A percentile compares a stretch with the other conserved stretches of the same genome.
These are phyloP conservation scores for Suhomyces yuchorum DNA, from an alignment of 1,139 yeast species.

Conservation along the genomic window DNA sequence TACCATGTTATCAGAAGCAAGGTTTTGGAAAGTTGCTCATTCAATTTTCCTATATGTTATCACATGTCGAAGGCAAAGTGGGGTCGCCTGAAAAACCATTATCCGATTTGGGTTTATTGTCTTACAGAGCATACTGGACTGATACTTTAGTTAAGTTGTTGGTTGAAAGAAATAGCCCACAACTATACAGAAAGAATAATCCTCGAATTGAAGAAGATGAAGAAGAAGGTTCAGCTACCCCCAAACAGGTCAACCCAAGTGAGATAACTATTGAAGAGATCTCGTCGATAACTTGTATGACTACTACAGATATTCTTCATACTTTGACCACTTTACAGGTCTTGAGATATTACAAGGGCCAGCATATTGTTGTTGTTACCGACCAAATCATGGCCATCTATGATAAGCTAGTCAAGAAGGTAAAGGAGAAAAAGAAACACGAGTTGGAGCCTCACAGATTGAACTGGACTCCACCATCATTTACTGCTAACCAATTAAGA, in stretches of 20 bases:
- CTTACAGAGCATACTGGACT: slow-evolving; percentile 96
- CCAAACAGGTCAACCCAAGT: slow-evolving; percentile 21
- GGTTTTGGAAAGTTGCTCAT: slow-evolving; percentile 92
- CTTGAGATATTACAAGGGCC: slow-evolving; percentile 91
- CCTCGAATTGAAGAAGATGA: slow-evolving; percentile 31
- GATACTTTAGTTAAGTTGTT: slow-evolving; percentile 78
- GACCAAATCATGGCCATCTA: slow-evolving; percentile 79
- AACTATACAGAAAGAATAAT: slow-evolving; percentile 42
- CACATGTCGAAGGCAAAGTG: slow-evolving; percentile 81
- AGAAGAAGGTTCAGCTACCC: slow-evolving; percentile 28
- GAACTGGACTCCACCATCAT: slow-evolving; percentile 93
- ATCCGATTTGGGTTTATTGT: slow-evolving; percentile 88
- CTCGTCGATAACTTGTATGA: slow-evolving; percentile 85
- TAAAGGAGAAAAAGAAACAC: slow-evolving; percentile 68
- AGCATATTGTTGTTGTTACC: slow-evolving; percentile 88
- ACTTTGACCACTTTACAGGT: slow-evolving; percentile 90
- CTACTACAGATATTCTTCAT: slow-evolving; percentile 92
- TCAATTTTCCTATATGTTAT: slow-evolving; percentile 88
- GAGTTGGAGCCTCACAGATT: slow-evolving; percentile 71
- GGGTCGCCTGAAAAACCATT: slow-evolving; percentile 98
- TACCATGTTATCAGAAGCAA: slow-evolving; percentile 94
- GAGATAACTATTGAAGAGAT: slow-evolving; percentile 94
- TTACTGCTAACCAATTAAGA: slow-evolving; percentile 92
- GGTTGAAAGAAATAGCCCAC: slow-evolving; percentile 59
- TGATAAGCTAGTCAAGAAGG: slow-evolving; percentile 63